Evolutionary conservation across 306 rosid genomes (phyloP), one percentile per base, ranked within the genome.

Genomic region (Glycine latifolia): DNA sequence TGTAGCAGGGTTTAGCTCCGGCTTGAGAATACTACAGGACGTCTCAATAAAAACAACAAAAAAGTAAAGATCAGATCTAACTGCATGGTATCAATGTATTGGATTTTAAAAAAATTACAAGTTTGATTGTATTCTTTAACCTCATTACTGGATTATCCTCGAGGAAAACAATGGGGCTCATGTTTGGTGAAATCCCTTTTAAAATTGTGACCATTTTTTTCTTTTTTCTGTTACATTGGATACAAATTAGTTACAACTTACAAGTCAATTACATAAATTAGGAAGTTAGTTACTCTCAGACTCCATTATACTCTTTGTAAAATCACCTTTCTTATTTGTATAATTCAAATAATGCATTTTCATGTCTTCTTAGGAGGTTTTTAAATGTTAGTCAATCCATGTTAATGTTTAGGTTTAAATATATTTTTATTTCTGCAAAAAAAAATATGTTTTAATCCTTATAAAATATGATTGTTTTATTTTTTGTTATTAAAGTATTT

Each of bases 1-100:
- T 65, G 77, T 62, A 31, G 66, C 85, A 72, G 61, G 63, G 52
- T 56, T 75, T 68, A 67, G 81, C 74, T 68, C 39, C 67, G 43
- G 52, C 44, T 67, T 60, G 53, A 71, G 52, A 48, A 49, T 73
- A 26, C 72, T 14, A 37, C 77, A 49, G 41, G 39, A 79, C 63
- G 70, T 66, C 81, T 71, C 71, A 50, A 55, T 79, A 68, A 68
- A 71, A 8, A 82, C 26, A 41, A 15, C 62, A 48, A 48, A n/a
- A 26, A 66, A 47, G 50, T 3, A 60, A 52, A 49, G 41, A n/a
- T 15, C 33, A 43, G 47, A 43, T 43, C 47, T 43, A 43, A 43
- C 47, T 43, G 9, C 47, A 43, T 43, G 7, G 47, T 6, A 43
- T 43, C 47, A 43, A 43, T 43, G 47, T 6, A 43, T 43, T 43